Evolutionary conservation across 208 protist genomes (phyloP), one percentile per base, ranked within the genome.

Genomic region (Blechomonas ayalai): DNA sequence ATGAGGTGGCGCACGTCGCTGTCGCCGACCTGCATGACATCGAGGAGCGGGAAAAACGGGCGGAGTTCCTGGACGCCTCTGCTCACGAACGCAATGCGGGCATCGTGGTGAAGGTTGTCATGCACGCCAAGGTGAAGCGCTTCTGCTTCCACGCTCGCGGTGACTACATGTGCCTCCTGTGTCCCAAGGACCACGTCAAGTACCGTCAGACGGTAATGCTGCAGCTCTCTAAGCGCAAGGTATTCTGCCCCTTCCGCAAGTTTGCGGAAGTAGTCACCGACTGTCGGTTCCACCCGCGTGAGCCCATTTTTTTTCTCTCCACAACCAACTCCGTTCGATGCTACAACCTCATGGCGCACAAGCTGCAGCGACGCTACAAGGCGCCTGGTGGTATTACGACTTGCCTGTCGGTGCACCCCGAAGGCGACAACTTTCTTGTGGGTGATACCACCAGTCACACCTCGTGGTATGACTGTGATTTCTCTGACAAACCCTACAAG

Each of bases 391-490:
- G 83, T 38, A 56, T 92, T 25, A 86, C 91, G 10, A 96, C 92
- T 12, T 97, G 87, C 66, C 66, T 99, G 23, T 97, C 91, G 31
- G 65, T 98, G 18, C 97, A 99, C 71, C 93, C 96, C 0, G 71
- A 83, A 24, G 97, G 98, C 29, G 97, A 99, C 54, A 94, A 99
- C 73, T 76, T 99, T 24, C 59, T 99, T 3, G 73, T 92, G 8
- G 84, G 88, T 16, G 84, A 93, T 57, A 90, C 82, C 5, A 90
- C 81, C 1, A 89, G 80, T 50, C 79, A 88, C 67, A 90, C 96
- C 13, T 79, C 69, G 25, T 99, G 98, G 98, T 99, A 98, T 60
- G 98, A 99, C 77, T 79, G 97, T 41, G 98, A 99, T 59, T 91
- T 99, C 32, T 93, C 87, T 4, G 72, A 95, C 26, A 83, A 92